phyloP scores from a whole-genome alignment of 2,329 filamentous ascomycete species.

The Alternaria sp. region DNA sequence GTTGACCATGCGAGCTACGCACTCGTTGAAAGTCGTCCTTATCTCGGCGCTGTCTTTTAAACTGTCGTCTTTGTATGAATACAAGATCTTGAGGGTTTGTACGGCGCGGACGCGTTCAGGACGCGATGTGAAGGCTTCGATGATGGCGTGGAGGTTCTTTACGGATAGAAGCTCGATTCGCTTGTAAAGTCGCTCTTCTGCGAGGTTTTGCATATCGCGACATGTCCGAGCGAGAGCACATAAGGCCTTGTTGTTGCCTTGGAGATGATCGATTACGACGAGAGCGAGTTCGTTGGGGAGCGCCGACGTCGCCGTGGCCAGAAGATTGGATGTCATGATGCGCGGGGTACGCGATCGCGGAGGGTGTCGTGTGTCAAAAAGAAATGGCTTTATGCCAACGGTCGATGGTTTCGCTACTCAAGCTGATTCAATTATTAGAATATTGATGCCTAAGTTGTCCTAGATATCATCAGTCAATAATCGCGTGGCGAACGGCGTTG shows the following conservation, averaged over 20 bases:
- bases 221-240: constrained; percentile 39
- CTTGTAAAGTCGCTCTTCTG: constrained; percentile 43
- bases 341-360: background rate
- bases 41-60: constrained; percentile 28
- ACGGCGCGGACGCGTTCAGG: constrained; percentile 36
- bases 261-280: constrained; percentile 35
- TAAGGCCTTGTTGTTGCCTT: constrained; percentile 28
- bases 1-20: constrained; percentile 37
- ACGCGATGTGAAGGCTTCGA: constrained; percentile 30
- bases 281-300: constrained; percentile 41
- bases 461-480: background rate
- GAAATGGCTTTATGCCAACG: background rate
- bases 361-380: background rate
- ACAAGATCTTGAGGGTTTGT: constrained; percentile 41
- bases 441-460: background rate
- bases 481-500: background rate
- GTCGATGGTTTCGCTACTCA: background rate
- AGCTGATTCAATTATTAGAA: background rate
- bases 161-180: constrained; percentile 38
- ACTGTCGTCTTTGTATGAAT: constrained; percentile 27
- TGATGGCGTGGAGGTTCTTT: constrained; percentile 31
- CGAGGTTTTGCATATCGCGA: constrained; percentile 35
- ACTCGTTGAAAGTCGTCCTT: constrained; percentile 36
- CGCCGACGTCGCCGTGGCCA: constrained; percentile 17
- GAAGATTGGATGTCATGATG: constrained; percentile 22